Percentiles rank a stretch among this genome's conserved stretches.
These are phyloP conservation scores for Didymella lethalis DNA, from an alignment of 2,329 filamentous ascomycete genomes.

Conservation along the genomic window DNA sequence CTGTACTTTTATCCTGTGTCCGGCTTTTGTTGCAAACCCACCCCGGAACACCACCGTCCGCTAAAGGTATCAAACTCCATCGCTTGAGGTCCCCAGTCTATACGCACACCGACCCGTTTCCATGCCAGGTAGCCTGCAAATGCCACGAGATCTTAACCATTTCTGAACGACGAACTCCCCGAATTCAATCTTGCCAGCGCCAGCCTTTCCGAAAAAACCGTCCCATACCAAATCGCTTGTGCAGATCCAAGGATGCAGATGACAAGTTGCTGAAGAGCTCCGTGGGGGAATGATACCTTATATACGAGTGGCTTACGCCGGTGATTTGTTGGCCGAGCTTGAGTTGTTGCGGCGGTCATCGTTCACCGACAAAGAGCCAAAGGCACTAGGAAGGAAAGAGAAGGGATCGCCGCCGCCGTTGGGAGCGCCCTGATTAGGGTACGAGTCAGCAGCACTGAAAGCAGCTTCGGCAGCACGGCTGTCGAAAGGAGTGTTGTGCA, in stretches of 20 bases:
- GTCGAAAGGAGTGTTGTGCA: constrained; percentile 88
- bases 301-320: constrained; percentile 48
- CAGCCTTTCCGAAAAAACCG: constrained; percentile 46
- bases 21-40: constrained; percentile 44
- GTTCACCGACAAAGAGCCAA: constrained; percentile 75
- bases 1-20: constrained; percentile 42
- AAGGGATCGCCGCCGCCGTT: constrained; percentile 79
- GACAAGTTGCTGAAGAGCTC: constrained; percentile 11
- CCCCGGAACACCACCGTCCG: constrained; percentile 46
- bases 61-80: constrained; percentile 51
- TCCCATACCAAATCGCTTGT: constrained; percentile 46
- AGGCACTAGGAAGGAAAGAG: constrained; percentile 77
- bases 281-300: constrained; percentile 37
- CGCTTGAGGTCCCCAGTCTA: constrained; percentile 50
- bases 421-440: constrained; percentile 74
- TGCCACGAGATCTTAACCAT: constrained; percentile 50
- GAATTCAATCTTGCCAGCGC: constrained; percentile 47
- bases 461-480: constrained; percentile 93
- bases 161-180: constrained; percentile 50
- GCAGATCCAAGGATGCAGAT: constrained; percentile 44
- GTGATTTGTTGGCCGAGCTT: constrained; percentile 51
- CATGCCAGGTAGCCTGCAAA: constrained; percentile 49
- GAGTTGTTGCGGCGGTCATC: constrained; percentile 59
- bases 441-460: constrained; percentile 87
- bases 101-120: constrained; percentile 43